These are phyloP conservation scores for Podospora australis DNA, from an alignment of 495 filamentous ascomycete species.

Conservation along the genomic window DNA sequence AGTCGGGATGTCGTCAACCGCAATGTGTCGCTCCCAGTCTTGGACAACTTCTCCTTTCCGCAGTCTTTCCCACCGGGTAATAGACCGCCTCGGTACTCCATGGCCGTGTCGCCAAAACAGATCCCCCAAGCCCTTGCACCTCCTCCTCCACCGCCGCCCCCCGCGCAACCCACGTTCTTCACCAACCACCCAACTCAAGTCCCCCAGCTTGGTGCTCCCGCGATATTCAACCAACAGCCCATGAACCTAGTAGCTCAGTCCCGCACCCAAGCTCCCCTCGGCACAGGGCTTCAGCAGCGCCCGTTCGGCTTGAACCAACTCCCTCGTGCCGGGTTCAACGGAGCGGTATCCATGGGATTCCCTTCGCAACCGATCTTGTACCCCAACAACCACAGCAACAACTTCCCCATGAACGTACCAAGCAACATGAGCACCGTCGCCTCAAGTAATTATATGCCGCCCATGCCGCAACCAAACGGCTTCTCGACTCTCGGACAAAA, in stretches of 20 bases:
- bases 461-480: neutral
- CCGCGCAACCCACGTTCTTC: neutral
- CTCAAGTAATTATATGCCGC: no score
- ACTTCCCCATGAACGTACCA: neutral
- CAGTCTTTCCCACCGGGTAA: neutral
- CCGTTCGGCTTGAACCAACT: no score
- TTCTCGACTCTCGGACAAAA: constrained; percentile 9
- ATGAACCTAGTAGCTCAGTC: no score
- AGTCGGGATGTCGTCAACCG: neutral
- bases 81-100: neutral
- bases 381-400: constrained; percentile 6
- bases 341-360: no score
- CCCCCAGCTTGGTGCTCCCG: constrained; percentile 12
- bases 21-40: constrained; percentile 3
- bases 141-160: neutral
- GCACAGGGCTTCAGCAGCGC: no score
- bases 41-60: constrained; percentile 12
- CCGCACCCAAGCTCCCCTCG: no score
- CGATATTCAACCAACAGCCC: constrained; percentile 9
- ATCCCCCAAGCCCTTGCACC: constrained; percentile 1
- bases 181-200: constrained; percentile 10
- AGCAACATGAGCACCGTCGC: neutral
- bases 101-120: constrained; percentile 14
- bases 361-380: no score
- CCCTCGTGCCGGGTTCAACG: no score